Evolutionary conservation across 2,329 filamentous ascomycete genomes (phyloP).

Genomic region (Cucurbitaria berberidis): DNA sequence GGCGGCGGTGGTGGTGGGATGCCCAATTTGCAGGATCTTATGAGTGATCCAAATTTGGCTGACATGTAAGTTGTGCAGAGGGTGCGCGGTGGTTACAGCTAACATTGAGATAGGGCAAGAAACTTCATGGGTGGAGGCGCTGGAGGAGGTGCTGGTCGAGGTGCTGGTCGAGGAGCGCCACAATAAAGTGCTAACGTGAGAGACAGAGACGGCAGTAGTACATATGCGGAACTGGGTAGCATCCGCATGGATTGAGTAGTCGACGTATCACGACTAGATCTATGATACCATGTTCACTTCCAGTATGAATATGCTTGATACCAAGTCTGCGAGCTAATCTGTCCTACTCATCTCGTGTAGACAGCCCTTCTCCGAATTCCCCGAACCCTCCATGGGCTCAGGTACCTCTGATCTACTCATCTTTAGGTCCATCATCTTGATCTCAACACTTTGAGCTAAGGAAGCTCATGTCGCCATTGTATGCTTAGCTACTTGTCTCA

Average conservation of each 20-base stretch:
- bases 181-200: conserved; percentile 13
- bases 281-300: conserved; percentile 39
- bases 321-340: background rate
- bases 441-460: background rate
- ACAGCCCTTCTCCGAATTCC: background rate
- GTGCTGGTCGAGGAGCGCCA: conserved; percentile 28
- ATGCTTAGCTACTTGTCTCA: background rate
- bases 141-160: conserved; percentile 18
- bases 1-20: conserved; percentile 80
- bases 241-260: conserved; percentile 4
- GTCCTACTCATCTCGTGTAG: background rate
- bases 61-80: conserved; percentile 75
- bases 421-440: background rate
- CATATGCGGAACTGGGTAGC: background rate
- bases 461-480: background rate
- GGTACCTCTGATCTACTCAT: background rate
- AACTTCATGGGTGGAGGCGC: conserved; percentile 69
- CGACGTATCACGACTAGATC: conserved; percentile 25
- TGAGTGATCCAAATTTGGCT: conserved; percentile 90
- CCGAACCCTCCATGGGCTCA: background rate
- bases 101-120: conserved; percentile 58
- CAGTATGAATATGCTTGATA: background rate
- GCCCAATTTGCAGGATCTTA: conserved; percentile 83
- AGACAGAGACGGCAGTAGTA: background rate
- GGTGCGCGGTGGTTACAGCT: background rate